Evolutionary conservation across 148 eudicot species (phyloP), one percentile per base, ranked within the genome.

Genomic region (Vaccinium vitisidaea): DNA sequence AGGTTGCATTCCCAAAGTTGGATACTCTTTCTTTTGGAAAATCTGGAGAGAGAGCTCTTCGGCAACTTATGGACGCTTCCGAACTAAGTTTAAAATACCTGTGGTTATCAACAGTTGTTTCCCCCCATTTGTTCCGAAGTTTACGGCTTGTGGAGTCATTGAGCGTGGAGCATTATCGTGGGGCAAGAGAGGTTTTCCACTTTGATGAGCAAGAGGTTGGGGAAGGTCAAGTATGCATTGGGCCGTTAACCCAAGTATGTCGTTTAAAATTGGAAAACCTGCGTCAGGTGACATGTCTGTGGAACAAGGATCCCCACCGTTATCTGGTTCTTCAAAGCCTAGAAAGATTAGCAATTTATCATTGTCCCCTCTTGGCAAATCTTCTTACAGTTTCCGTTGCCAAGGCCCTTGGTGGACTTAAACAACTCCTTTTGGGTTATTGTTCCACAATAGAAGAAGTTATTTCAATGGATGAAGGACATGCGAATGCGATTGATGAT

Each of bases 101-200:
- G 25, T n/a, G n/a, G n/a, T n/a, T 19, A 59, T 19, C 65, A 5
- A 0, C 63, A 16, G 19, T 56, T 15, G 4, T 56, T 56, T 4
- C 61, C 2, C 36, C 36, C 36, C 36, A 58, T 55, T 14, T 55
- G 19, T 14, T 55, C 5, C 59, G 59, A 55, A 55, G 0, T 2
- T 3, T 55, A 2, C 19, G 1, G 19, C 15, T 2, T 14, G 18
- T 55, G 59, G 5, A 15, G 19, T 0, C 0, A 55, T 55, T 55
- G 59, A 0, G 0, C 0, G 21, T 55, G 21, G 4, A 0, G 0
- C 0, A 2, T 5, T 59, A 25, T 59, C 1, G 1, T 59, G 23
- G 65, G 25, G 65, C 7, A 2, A 59, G 2, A 1, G 65, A 59
- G 23, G 25, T 19, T 59, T 19, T 59, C 65, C 8, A 19, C 65